phyloP scores from a whole-genome alignment of 768 basidiomycete species.

The Lyophyllum shimeji region DNA sequence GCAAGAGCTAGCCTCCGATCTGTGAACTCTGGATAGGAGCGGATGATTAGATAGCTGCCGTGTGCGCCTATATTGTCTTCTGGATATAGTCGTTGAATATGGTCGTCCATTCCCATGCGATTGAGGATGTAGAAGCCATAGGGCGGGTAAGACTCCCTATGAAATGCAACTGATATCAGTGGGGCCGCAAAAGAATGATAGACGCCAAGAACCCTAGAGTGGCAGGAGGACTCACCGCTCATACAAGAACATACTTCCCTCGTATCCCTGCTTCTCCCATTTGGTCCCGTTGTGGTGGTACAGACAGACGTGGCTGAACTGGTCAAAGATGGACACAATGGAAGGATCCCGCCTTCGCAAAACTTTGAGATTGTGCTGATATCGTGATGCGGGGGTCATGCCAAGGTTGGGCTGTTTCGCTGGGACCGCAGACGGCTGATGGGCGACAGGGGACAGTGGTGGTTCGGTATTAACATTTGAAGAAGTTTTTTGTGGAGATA shows the following conservation, averaged over 20 bases:
- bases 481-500: constrained; percentile 16
- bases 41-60: constrained; percentile 70
- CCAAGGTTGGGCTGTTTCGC: constrained; percentile 33
- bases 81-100: constrained; percentile 70
- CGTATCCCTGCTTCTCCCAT: constrained; percentile 83
- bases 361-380: constrained; percentile 78
- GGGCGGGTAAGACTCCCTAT: constrained; percentile 72
- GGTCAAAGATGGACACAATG: constrained; percentile 79
- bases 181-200: neutral
- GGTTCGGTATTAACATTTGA: constrained; percentile 10
- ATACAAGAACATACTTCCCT: constrained; percentile 89
- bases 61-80: constrained; percentile 71
- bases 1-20: constrained; percentile 41
- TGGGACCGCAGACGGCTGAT: constrained; percentile 21
- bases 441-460: constrained; percentile 17
- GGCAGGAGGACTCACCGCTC: constrained; percentile 59
- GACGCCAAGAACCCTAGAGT: neutral
- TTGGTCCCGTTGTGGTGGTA: constrained; percentile 72
- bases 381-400: constrained; percentile 67
- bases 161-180: constrained; percentile 14
- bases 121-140: constrained; percentile 88
- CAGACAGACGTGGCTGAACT: constrained; percentile 85
- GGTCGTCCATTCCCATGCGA: constrained; percentile 77
- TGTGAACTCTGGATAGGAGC: constrained; percentile 72
- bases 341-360: constrained; percentile 77